These are phyloP conservation scores for Cicer judaicum DNA, from an alignment of 306 rosid species.

Conservation along the genomic window DNA sequence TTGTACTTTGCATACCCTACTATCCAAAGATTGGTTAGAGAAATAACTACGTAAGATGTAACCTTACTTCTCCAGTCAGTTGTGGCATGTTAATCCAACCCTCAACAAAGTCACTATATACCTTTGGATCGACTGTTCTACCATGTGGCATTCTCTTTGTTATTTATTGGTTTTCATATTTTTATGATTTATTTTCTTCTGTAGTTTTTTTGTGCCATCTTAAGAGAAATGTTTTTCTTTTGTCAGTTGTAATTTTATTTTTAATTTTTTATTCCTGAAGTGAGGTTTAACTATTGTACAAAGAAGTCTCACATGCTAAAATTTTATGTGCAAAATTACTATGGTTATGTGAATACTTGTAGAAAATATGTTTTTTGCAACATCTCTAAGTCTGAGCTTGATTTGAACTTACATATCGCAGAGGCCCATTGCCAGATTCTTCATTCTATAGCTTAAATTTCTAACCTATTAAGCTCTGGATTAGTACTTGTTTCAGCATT, in stretches of 20 bases:
- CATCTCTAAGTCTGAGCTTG: not conserved
- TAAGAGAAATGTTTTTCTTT: slow-evolving; percentile 18
- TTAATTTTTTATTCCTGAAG: slow-evolving; percentile 3
- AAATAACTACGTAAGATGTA: slow-evolving; percentile 69
- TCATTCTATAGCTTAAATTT: not conserved
- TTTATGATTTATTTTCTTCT: slow-evolving; percentile 20
- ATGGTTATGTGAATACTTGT: slow-evolving; percentile 17
- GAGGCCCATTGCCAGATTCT: not conserved
- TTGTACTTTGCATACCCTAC: slow-evolving; percentile 81
- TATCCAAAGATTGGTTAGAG: slow-evolving; percentile 71
- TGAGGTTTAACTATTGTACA: slow-evolving; percentile 42
- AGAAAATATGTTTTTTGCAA: slow-evolving; percentile 26
- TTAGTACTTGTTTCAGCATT: slow-evolving; percentile 10
- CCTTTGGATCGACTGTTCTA: slow-evolving; percentile 35
- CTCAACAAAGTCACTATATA: slow-evolving; percentile 9
- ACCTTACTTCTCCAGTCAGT: slow-evolving; percentile 31
- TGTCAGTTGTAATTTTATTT: slow-evolving; percentile 35
- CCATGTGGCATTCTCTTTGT: slow-evolving; percentile 18
- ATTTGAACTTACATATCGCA: slow-evolving; percentile 1
- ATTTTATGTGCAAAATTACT: slow-evolving; percentile 28
- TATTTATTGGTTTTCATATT: slow-evolving; percentile 39
- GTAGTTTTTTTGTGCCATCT: slow-evolving; percentile 28
- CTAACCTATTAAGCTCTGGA: not conserved
- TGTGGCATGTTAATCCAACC: slow-evolving; percentile 32
- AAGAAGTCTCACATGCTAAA: slow-evolving; percentile 12